Percentiles rank a stretch among this genome's conserved stretches.
phyloP scores from a whole-genome alignment of 2,329 filamentous ascomycete genomes.

The Helicocarpus griseus region DNA sequence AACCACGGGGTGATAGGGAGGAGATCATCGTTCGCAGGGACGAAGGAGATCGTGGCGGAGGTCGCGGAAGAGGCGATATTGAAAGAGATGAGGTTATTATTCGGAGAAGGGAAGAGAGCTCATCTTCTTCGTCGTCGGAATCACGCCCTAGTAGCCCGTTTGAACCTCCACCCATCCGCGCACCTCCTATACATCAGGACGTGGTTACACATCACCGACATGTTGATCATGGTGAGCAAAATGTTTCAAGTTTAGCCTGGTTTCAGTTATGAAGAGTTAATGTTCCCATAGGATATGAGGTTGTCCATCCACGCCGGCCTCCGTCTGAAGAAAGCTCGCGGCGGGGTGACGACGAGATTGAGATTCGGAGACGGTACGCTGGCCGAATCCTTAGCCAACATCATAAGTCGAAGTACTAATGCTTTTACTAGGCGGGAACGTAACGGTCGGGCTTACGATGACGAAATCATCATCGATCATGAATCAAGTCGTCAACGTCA shows the following conservation, averaged over 20 bases:
- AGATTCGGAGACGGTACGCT: slow-evolving; percentile 44
- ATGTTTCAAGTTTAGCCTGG: background rate
- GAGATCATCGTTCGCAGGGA: slow-evolving; percentile 19
- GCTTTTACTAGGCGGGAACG: slow-evolving; percentile 28
- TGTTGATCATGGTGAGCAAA: slow-evolving; percentile 63
- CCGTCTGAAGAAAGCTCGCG: slow-evolving; percentile 20
- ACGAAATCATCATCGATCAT: slow-evolving; percentile 48
- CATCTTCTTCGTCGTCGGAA: slow-evolving; percentile 39
- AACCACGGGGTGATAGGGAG: slow-evolving; percentile 9
- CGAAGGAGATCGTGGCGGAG: slow-evolving; percentile 13
- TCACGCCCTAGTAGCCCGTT: slow-evolving; percentile 44
- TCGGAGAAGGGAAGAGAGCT: slow-evolving; percentile 20
- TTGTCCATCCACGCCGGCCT: slow-evolving; percentile 18
- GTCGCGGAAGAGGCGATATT: slow-evolving; percentile 12
- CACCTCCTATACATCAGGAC: slow-evolving; percentile 75
- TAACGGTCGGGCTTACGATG: slow-evolving; percentile 47
- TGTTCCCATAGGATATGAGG: slow-evolving; percentile 17
- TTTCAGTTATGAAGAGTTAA: background rate
- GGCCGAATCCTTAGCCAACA: slow-evolving; percentile 5
- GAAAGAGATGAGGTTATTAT: slow-evolving; percentile 29
- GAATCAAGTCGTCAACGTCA: slow-evolving; percentile 3
- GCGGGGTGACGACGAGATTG: slow-evolving; percentile 43
- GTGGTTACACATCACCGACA: slow-evolving; percentile 82
- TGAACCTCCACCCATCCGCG: slow-evolving; percentile 56
- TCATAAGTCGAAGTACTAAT: slow-evolving; percentile 27